Evolutionary conservation across 2,329 filamentous ascomycete species (phyloP).

Genomic region (Cercospora canescens): DNA sequence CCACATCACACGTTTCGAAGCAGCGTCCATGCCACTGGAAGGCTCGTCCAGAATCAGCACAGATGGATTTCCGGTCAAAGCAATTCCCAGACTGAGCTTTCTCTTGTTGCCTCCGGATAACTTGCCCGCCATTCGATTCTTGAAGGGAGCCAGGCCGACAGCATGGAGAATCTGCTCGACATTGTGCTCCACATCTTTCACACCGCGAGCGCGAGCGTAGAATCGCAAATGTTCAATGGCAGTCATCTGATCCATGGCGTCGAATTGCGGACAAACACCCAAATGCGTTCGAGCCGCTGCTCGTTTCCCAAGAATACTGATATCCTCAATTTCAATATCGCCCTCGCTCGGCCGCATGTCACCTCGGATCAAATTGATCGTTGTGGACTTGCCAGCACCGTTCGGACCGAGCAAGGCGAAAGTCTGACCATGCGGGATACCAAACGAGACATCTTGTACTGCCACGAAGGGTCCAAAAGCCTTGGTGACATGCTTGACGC

Average conservation of each 20-base stretch:
- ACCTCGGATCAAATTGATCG: conserved; percentile 85
- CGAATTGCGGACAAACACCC: conserved; percentile 80
- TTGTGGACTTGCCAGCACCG: conserved; percentile 88
- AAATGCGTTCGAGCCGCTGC: conserved; percentile 72
- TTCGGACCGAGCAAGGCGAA: conserved; percentile 90
- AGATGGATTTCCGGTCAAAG: conserved; percentile 86
- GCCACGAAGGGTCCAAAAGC: conserved; percentile 73
- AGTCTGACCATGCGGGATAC: conserved; percentile 75
- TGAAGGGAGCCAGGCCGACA: conserved; percentile 73
- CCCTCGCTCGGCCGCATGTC: conserved; percentile 72
- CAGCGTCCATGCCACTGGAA: conserved; percentile 83
- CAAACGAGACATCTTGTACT: conserved; percentile 82
- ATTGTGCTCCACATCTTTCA: conserved; percentile 73
- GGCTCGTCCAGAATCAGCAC: conserved; percentile 90
- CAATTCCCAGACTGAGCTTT: conserved; percentile 87
- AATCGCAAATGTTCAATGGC: conserved; percentile 83
- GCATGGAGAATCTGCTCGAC: conserved; percentile 76
- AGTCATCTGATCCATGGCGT: conserved; percentile 86
- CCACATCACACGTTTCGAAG: conserved; percentile 93
- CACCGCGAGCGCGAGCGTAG: conserved; percentile 81
- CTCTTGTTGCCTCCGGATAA: conserved; percentile 90
- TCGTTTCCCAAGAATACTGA: conserved; percentile 71
- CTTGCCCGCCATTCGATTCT: conserved; percentile 71
- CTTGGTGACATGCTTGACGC: conserved; percentile 80
- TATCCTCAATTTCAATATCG: conserved; percentile 77